Conservation (phyloP, 768 basidiomycete species). For the Lentinula raphanica region DNA sequence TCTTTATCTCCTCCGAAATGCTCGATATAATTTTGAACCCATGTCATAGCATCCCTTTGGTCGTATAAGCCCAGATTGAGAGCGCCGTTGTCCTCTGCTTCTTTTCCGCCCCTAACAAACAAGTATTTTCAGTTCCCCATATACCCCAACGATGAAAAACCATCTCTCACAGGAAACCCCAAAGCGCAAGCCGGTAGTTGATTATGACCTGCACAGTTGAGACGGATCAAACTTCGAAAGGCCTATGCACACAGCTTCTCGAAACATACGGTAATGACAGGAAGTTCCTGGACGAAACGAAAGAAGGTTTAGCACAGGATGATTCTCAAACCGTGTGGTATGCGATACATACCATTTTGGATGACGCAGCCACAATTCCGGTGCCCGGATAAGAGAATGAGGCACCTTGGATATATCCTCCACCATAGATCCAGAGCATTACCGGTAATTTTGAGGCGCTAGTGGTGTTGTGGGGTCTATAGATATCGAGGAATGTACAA, state of each 20-base stretch:
- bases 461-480: conserved; percentile 25
- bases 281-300: not conserved
- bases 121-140: not conserved
- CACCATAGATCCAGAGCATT: not conserved
- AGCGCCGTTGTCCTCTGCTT: conserved; percentile 17
- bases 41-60: conserved; percentile 18
- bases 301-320: too few species aligned
- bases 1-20: conserved; percentile 37
- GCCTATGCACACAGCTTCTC: not conserved
- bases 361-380: not conserved
- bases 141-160: not conserved
- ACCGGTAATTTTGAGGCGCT: not conserved
- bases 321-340: not conserved
- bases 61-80: conserved; percentile 23
- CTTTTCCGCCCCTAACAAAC: not conserved
- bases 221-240: not conserved
- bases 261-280: not conserved
- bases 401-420: conserved; percentile 7
- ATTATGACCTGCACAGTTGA: conserved; percentile 27
- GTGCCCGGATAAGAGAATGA: not conserved
- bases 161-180: conserved; percentile 31
- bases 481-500: conserved; percentile 38
- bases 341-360: not conserved
- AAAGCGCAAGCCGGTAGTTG: conserved; percentile 34
- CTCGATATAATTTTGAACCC: conserved; percentile 39